Conservation (phyloP, 768 basidiomycete species). For the Serendipita sp. region DNA sequence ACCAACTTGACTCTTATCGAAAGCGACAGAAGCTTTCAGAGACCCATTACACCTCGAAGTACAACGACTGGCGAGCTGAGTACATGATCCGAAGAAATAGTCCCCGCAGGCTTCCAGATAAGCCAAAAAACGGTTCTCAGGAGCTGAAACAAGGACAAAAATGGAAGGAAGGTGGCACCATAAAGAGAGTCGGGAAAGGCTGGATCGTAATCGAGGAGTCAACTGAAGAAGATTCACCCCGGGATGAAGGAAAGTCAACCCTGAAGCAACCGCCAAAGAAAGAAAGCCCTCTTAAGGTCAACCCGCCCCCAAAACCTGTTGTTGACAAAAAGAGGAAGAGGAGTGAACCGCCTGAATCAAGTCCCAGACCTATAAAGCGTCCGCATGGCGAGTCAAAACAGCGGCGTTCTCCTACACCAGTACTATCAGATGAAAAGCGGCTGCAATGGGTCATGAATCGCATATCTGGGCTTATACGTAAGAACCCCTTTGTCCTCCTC, state of each 20-base stretch:
- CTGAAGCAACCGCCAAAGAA: background rate
- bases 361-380: background rate
- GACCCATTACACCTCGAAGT: background rate
- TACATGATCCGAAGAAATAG: background rate
- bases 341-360: conserved; percentile 5
- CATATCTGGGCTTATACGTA: background rate
- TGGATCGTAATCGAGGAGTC: conserved; percentile 3
- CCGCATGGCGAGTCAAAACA: background rate
- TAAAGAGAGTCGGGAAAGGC: background rate
- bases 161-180: background rate
- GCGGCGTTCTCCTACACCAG: background rate
- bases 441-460: background rate
- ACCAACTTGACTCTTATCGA: background rate
- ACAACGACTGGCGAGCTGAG: background rate
- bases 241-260: background rate
- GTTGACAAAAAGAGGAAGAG: background rate
- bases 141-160: background rate
- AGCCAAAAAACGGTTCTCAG: background rate
- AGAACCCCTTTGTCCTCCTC: background rate
- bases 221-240: background rate
- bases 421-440: background rate
- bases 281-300: background rate
- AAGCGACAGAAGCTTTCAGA: background rate
- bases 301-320: background rate
- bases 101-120: background rate